Percentiles rank a stretch among this genome's conserved stretches.
Conservation (phyloP, 2,329 filamentous ascomycete species). For the Xylaria sp. region DNA sequence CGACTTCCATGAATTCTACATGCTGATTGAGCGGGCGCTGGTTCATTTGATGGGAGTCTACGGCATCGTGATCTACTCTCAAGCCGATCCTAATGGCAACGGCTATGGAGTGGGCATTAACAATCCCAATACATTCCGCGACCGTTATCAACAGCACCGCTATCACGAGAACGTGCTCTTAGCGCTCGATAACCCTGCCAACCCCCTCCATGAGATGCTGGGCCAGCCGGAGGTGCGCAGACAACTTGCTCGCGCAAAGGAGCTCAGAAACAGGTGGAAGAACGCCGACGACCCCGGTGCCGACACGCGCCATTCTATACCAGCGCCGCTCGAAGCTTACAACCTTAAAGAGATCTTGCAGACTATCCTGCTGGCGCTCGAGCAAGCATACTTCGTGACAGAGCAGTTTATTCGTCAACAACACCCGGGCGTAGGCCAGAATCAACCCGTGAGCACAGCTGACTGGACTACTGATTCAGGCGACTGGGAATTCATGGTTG, state of each 20-base stretch:
- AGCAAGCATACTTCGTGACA: slow-evolving; percentile 61
- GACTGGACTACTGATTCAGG: slow-evolving; percentile 44
- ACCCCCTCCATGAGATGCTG: slow-evolving; percentile 62
- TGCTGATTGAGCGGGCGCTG: slow-evolving; percentile 72
- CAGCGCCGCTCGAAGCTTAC: slow-evolving; percentile 60
- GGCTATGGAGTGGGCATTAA: slow-evolving; percentile 16
- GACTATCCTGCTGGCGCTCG: slow-evolving; percentile 63
- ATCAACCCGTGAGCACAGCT: slow-evolving; percentile 22
- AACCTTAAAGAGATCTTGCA: slow-evolving; percentile 65
- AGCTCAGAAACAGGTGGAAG: slow-evolving; percentile 75
- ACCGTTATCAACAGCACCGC: slow-evolving; percentile 50
- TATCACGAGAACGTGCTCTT: slow-evolving; percentile 74
- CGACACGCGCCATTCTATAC: slow-evolving; percentile 23
- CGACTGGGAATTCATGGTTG: slow-evolving; percentile 63
- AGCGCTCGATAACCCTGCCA: slow-evolving; percentile 61
- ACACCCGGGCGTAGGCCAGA: slow-evolving; percentile 7
- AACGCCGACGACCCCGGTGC: slow-evolving; percentile 63
- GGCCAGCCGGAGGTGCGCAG: slow-evolving; percentile 60
- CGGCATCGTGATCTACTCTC: slow-evolving; percentile 54
- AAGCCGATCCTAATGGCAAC: slow-evolving; percentile 11
- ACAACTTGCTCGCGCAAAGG: slow-evolving; percentile 70
- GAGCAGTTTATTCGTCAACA: slow-evolving; percentile 48
- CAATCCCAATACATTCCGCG: not conserved
- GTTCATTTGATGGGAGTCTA: slow-evolving; percentile 70
- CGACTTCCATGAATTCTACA: slow-evolving; percentile 79